Base-by-base conservation (phyloP, 768 basidiomycete species). In the Mycena amicta region DNA sequence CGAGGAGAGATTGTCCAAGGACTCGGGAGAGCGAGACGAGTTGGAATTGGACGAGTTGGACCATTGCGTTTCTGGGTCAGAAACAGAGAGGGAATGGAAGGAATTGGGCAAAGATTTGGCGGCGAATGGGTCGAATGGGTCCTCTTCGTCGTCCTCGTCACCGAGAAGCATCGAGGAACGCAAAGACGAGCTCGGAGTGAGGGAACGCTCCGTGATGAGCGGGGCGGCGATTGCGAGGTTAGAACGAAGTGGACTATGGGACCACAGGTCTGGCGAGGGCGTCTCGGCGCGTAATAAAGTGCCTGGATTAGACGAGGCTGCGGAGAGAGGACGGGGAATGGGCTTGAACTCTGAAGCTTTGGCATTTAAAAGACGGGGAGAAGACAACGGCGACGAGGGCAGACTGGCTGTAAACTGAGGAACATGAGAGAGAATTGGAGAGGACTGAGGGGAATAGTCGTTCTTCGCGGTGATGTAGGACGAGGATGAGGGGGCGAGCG, bases 201-300 rank as follows among this genome's bases (percentile, higher is more conserved):
- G 76, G 4, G 88, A 79, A 41, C 85, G 81, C 28, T 93, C 91
- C 47, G 92, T 89, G 45, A 94, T 80, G 23, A 97, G 79, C 4
- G 95, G 95, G 0, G 93, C 90, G 6, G 94, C 94, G 59, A 96
- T 95, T 31, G 94, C 94, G 8, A 97, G 82, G 69, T 93, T 96
- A 15, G 90, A 90, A 1, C 90, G 81, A 29, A 81, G 81, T 39
- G 83, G 84, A 65, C 77, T 82, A 70, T 92, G 91, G 2, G 92
- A 85, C 93, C 94, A 96, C 53, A 93, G 71, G 77, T 95, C 94
- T 13, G 92, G 92, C 5, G 92, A 92, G n/a, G 91, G 88, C 1
- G 92, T 92, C 58, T 93, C 90, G 8, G 85, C 84, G 41, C 92
- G 80, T 16, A 76, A 75, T 60, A 81, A 76, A 5, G 79, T 83